A percentile compares a stretch with the other conserved stretches of the same genome.
Evolutionary conservation across 495 filamentous ascomycete genomes (phyloP).

Genomic region (Trichodelitschia bisporula): DNA sequence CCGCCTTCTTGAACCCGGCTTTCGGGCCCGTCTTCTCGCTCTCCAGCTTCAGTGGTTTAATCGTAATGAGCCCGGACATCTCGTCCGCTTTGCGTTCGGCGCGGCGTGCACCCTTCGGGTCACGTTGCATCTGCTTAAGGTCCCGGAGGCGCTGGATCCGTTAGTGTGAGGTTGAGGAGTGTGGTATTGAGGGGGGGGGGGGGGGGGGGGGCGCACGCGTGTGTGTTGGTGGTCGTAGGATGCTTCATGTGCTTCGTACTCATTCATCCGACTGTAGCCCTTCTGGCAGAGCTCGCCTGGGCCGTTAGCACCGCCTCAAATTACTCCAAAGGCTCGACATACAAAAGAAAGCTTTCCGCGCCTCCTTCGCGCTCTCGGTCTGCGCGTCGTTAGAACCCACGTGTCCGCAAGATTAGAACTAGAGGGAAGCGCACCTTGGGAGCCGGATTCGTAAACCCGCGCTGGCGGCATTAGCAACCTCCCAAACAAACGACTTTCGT

Average conservation of each 20-base stretch:
- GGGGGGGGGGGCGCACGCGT: conserved; percentile 6
- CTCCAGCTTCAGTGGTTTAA: conserved; percentile 19
- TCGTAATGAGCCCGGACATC: conserved; percentile 35
- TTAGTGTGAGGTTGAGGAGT: not conserved
- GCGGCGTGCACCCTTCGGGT: conserved; percentile 27
- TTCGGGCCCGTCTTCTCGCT: conserved; percentile 14
- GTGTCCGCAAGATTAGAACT: conserved; percentile 11
- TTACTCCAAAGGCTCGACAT: conserved; percentile 2
- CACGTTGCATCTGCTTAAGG: conserved; percentile 38
- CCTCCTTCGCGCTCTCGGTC: conserved; percentile 70
- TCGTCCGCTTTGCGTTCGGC: conserved; percentile 31
- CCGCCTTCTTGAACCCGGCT: conserved; percentile 24
- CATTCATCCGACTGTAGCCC: conserved; percentile 44
- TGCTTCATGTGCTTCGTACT: conserved; percentile 42
- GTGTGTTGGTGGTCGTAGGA: conserved; percentile 51
- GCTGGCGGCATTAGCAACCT: not conserved
- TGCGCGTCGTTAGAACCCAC: conserved; percentile 25
- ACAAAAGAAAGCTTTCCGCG: conserved; percentile 76
- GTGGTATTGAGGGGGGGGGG: not conserved
- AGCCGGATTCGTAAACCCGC: conserved; percentile 6
- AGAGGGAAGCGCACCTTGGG: conserved; percentile 5
- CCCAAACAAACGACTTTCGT: not conserved
- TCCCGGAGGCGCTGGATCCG: conserved; percentile 30
- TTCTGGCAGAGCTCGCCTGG: conserved; percentile 38
- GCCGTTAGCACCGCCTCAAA: too few relatives aligned